These are phyloP conservation scores for Saccharomyces hybrid DNA, from an alignment of 1,139 yeast genomes.

Conservation along the genomic window DNA sequence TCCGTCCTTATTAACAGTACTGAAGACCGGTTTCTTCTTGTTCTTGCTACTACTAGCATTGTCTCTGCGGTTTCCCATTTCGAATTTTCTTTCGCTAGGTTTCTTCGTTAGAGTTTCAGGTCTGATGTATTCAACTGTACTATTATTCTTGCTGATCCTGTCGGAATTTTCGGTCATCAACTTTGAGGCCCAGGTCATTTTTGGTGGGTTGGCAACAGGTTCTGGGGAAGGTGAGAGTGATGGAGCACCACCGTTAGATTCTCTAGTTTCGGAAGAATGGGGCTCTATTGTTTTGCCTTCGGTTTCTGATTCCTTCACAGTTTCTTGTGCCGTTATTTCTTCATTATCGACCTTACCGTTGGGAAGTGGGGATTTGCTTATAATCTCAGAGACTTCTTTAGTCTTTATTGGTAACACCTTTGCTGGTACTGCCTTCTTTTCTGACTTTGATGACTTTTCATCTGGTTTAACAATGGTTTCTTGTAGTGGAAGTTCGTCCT, in stretches of 20 bases:
- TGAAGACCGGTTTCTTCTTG: constrained; percentile 19
- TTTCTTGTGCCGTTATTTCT: constrained; percentile 4
- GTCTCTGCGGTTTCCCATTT: constrained; percentile 14
- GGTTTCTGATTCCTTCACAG: neutral
- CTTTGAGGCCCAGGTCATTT: constrained; percentile 25
- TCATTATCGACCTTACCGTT: constrained; percentile 1
- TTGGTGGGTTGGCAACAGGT: constrained; percentile 8
- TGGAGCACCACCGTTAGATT: neutral
- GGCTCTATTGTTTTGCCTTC: neutral
- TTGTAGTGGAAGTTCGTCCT: neutral
- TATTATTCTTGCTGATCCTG: neutral
- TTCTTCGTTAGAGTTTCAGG: constrained; percentile 7
- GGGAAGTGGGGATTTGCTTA: neutral
- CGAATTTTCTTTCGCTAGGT: constrained; percentile 12
- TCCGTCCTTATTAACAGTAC: constrained; percentile 27
- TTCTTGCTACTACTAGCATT: constrained; percentile 10
- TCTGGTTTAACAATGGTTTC: neutral
- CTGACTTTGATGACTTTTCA: neutral
- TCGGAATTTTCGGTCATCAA: constrained; percentile 7
- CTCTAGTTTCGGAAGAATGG: neutral
- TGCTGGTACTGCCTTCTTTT: neutral
- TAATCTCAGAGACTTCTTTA: neutral
- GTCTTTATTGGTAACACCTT: neutral
- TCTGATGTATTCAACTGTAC: constrained; percentile 3
- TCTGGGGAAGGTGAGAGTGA: constrained; percentile 2